phyloP scores from a whole-genome alignment of 2,329 filamentous ascomycete genomes.

The Xylogone sp. region DNA sequence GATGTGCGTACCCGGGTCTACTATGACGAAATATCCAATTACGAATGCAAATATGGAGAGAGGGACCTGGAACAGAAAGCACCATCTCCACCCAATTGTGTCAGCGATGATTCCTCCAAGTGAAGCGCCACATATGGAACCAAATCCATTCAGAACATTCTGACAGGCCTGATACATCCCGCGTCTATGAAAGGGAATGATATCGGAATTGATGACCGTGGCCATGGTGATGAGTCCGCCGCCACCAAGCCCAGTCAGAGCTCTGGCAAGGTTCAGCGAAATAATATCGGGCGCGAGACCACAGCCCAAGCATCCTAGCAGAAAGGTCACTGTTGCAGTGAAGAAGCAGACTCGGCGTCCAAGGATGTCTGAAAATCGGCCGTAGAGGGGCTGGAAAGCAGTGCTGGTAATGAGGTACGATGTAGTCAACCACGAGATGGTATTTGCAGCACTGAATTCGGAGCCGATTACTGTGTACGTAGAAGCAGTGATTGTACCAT shows the following conservation, averaged over 20 bases:
- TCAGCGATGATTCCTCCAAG: conserved; percentile 64
- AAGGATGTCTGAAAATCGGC: conserved; percentile 66
- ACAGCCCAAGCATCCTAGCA: conserved; percentile 61
- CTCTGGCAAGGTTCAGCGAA: conserved; percentile 60
- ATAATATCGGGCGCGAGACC: conserved; percentile 55
- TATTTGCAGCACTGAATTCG: conserved; percentile 68
- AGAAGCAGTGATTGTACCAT: conserved; percentile 69
- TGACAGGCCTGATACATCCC: conserved; percentile 60
- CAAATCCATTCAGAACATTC: conserved; percentile 59
- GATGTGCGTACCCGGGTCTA: conserved; percentile 36
- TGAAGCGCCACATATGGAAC: conserved; percentile 58
- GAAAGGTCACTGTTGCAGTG: conserved; percentile 58
- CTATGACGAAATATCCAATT: conserved; percentile 49
- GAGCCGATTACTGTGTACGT: conserved; percentile 72
- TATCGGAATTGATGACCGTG: conserved; percentile 59
- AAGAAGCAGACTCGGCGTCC: conserved; percentile 62
- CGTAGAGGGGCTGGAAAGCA: conserved; percentile 69
- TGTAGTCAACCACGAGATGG: conserved; percentile 72
- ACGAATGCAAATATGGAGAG: conserved; percentile 51
- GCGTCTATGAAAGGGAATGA: conserved; percentile 53
- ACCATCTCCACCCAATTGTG: conserved; percentile 64
- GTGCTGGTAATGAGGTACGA: conserved; percentile 69
- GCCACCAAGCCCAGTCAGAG: conserved; percentile 65
- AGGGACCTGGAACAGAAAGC: conserved; percentile 60
- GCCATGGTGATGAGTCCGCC: conserved; percentile 68